Conservation (phyloP, 345 rosid genomes). For the Psidium guajava region DNA sequence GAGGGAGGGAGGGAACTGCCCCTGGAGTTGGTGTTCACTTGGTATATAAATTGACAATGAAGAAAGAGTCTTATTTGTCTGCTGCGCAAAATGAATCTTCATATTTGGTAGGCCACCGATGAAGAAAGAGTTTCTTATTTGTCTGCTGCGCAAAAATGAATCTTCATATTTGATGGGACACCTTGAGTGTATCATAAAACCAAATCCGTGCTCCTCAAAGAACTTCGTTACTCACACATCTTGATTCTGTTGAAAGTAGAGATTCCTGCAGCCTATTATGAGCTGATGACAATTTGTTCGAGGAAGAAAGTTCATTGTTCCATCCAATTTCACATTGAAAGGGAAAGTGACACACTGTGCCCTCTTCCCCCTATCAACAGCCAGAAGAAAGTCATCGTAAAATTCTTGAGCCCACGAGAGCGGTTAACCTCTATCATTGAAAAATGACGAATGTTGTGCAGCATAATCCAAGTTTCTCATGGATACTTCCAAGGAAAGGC, state of each 20-base stretch:
- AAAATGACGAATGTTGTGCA: not conserved
- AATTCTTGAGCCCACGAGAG: not conserved
- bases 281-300: not conserved
- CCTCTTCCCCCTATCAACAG: too few relatives aligned
- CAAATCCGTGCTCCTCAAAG: not conserved
- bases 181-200: not conserved
- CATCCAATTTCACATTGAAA: not conserved
- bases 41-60: not conserved
- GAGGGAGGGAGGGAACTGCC: not conserved
- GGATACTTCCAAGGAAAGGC: not conserved
- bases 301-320: not conserved
- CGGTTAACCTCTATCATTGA: not conserved
- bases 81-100: not conserved
- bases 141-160: not conserved
- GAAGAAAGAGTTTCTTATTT: not conserved
- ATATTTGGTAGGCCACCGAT: fast-evolving
- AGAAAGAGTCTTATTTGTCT: not conserved
- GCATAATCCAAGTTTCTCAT: not conserved
- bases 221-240: not conserved
- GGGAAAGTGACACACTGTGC: not conserved
- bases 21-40: not conserved
- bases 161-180: fast-evolving
- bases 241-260: not conserved
- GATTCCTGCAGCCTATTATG: not conserved
- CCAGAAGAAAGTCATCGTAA: too few relatives aligned